Percentiles rank a stretch among this genome's conserved stretches.
These are phyloP conservation scores for Solanum neorickii DNA, from an alignment of 257 asterid species.

Conservation along the genomic window DNA sequence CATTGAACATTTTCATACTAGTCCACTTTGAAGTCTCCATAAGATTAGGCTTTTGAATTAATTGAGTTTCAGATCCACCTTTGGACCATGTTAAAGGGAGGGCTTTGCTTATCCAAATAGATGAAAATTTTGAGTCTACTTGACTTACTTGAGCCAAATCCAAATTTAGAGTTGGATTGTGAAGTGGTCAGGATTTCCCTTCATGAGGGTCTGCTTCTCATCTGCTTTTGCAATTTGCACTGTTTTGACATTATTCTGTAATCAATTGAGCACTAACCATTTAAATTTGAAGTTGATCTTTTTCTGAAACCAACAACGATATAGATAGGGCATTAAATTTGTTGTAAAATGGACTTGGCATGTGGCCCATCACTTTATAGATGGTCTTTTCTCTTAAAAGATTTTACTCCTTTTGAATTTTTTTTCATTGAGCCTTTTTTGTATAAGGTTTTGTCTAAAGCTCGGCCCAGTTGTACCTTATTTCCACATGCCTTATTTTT, in stretches of 20 bases:
- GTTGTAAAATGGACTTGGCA: background rate
- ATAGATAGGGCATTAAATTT: background rate
- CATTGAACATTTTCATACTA: background rate
- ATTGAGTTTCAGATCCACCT: background rate
- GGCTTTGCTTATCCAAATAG: background rate
- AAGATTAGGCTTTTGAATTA: background rate
- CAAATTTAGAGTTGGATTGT: background rate
- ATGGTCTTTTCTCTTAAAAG: background rate
- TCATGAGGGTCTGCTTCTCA: background rate
- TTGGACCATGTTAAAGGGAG: background rate
- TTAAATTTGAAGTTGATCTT: background rate
- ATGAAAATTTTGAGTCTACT: background rate
- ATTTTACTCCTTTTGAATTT: too few species aligned
- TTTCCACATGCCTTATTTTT: background rate
- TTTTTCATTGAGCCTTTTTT: background rate
- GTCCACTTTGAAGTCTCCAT: background rate
- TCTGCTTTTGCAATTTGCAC: too few species aligned
- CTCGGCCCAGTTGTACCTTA: background rate
- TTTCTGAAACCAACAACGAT: background rate
- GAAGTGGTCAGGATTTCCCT: background rate
- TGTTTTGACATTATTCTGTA: too few species aligned
- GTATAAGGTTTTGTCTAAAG: too few species aligned
- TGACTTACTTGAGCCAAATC: background rate
- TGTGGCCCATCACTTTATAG: background rate
- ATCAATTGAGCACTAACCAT: background rate